These are phyloP conservation scores for Penicillium sp. DNA, from an alignment of 2,329 filamentous ascomycete genomes.

Conservation along the genomic window DNA sequence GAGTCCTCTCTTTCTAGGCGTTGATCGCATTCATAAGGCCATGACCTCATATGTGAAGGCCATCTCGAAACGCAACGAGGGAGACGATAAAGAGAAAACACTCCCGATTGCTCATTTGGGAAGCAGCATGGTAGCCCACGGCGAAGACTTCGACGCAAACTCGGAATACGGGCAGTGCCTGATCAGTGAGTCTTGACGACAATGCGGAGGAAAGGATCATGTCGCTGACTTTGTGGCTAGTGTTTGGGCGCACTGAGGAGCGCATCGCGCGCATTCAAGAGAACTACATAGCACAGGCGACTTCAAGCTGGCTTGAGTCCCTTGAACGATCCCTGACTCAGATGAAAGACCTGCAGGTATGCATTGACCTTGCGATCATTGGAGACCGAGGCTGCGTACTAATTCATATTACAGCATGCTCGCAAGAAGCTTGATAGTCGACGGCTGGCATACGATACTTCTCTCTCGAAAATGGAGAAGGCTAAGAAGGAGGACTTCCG, in stretches of 20 bases:
- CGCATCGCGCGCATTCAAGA: conserved; percentile 82
- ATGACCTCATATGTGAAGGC: conserved; percentile 86
- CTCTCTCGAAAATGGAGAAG: conserved; percentile 85
- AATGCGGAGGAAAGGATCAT: neutral
- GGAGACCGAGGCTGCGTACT: neutral
- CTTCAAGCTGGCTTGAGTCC: conserved; percentile 83
- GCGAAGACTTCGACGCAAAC: conserved; percentile 86
- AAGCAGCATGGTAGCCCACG: conserved; percentile 79
- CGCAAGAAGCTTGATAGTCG: conserved; percentile 93
- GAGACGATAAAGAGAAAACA: conserved; percentile 83
- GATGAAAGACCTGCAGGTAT: conserved; percentile 96
- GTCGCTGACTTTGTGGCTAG: conserved; percentile 39
- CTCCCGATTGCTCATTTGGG: conserved; percentile 76
- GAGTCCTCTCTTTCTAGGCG: conserved; percentile 55
- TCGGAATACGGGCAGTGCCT: conserved; percentile 90
- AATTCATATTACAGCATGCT: conserved; percentile 53
- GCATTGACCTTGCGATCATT: conserved; percentile 19
- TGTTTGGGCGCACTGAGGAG: conserved; percentile 81
- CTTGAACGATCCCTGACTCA: conserved; percentile 83
- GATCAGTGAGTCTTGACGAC: conserved; percentile 53
- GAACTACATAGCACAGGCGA: conserved; percentile 71
- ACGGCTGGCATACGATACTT: conserved; percentile 85
- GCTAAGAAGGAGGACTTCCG: conserved; percentile 90
- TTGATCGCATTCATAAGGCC: conserved; percentile 83
- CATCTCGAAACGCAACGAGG: conserved; percentile 75